Conservation (phyloP, 352 stramenopile species). For the Phytophthora constricta region DNA sequence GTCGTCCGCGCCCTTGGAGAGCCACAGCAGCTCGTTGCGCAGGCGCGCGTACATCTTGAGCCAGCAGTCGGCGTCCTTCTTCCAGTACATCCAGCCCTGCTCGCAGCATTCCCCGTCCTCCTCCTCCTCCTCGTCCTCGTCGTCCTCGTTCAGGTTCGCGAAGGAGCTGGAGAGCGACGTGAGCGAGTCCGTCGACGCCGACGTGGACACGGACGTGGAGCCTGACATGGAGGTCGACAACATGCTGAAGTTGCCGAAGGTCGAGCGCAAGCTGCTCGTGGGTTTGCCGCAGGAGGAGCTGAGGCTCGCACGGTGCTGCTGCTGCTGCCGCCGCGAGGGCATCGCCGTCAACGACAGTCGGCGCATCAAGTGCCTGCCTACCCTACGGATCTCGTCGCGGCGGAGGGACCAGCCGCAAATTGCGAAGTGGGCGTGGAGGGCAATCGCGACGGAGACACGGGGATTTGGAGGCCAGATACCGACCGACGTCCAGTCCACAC, state of each 20-base stretch:
- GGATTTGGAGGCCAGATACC: too few species aligned
- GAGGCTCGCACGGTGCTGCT: slow-evolving; percentile 30
- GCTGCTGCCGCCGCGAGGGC: slow-evolving; percentile 33
- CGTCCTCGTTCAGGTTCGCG: slow-evolving; percentile 46
- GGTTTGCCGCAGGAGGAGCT: slow-evolving; percentile 22
- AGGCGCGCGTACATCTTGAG: slow-evolving; percentile 80
- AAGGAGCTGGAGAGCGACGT: slow-evolving; percentile 59
- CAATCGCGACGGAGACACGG: too few species aligned
- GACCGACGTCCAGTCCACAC: too few species aligned
- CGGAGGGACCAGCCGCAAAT: slow-evolving; percentile 24
- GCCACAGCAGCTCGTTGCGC: slow-evolving; percentile 72
- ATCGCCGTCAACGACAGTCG: slow-evolving; percentile 45
- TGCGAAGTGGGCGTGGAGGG: slow-evolving; percentile 25
- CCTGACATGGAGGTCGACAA: slow-evolving; percentile 22
- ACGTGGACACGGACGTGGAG: slow-evolving; percentile 22
- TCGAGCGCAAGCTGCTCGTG: slow-evolving; percentile 35
- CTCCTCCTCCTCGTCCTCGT: slow-evolving; percentile 34
- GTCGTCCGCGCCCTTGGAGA: slow-evolving; percentile 51
- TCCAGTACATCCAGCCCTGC: slow-evolving; percentile 84
- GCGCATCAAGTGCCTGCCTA: slow-evolving; percentile 19
- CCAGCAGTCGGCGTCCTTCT: slow-evolving; percentile 65
- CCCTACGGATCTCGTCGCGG: neutral
- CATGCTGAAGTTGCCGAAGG: slow-evolving; percentile 45
- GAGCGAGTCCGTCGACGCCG: slow-evolving; percentile 33
- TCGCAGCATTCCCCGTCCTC: slow-evolving; percentile 36